A percentile compares a stretch with the other conserved stretches of the same genome.
Conservation (phyloP, 306 rosid genomes). For the Senna siamea region DNA sequence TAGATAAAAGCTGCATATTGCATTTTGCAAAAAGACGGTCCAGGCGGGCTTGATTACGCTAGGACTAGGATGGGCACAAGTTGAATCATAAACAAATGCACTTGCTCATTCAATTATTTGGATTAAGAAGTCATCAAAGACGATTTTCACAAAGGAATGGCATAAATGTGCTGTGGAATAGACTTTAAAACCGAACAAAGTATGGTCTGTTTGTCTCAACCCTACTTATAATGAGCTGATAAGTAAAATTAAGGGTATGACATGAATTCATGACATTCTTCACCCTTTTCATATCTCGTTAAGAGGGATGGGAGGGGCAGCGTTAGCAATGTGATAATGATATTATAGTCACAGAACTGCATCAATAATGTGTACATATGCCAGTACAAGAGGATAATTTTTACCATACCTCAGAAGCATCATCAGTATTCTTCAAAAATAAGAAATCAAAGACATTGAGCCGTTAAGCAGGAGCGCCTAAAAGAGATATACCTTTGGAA, state of each 20-base stretch:
- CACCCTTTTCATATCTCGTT: not conserved
- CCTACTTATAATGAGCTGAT: not conserved
- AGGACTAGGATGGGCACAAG: not conserved
- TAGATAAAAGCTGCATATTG: not conserved
- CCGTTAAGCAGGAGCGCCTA: not conserved
- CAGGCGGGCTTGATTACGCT: not conserved
- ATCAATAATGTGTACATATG: not conserved
- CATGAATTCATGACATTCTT: not conserved
- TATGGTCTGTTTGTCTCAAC: too few relatives aligned
- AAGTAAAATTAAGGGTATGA: not conserved
- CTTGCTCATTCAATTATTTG: conserved; percentile 7
- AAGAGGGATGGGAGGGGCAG: not conserved
- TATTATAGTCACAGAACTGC: not conserved
- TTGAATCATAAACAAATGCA: not conserved
- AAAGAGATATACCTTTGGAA: conserved; percentile 72
- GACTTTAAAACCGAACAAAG: too few relatives aligned
- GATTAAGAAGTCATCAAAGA: too few relatives aligned
- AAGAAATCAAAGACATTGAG: conserved; percentile 18
- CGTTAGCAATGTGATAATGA: not conserved
- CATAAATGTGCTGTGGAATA: too few relatives aligned
- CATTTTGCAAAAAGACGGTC: not conserved
- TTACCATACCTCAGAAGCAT: not conserved
- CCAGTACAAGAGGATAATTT: not conserved
- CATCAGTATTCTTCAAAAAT: not conserved
- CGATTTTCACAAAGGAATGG: too few relatives aligned